Evolutionary conservation across 1,139 yeast species (phyloP), one percentile per base, ranked within the genome.

Genomic region (Debaryomycetaceae sp.): DNA sequence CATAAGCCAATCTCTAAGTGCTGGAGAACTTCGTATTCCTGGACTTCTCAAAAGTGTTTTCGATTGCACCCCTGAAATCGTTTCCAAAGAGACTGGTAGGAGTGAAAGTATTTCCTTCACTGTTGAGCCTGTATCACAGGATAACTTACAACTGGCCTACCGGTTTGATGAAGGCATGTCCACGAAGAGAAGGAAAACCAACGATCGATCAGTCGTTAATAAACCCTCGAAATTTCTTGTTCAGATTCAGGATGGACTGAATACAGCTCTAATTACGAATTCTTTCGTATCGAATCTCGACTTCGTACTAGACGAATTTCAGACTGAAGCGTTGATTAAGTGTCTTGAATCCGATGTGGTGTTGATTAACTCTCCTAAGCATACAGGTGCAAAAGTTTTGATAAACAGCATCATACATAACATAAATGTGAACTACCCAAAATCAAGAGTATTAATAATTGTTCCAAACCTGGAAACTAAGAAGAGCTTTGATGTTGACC

Each of bases 401-500:
- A 35, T 51, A n/a, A 30, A 39, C 9, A 14, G 43, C n/a, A 32
- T 52, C 8, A 24, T 52, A 11, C n/a, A 16, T 13, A 46, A 53
- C 13, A 34, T 70, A 5, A 37, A 46, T 19, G 44, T 48, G 15
- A 64, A 62, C 39, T 55, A 49, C 36, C 58, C 65, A 2, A 36
- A 44, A 1, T 67, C 68, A 35, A 55, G 67, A 22, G 59, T 62
- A 0, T 43, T 77, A 29, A 51, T 78, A 0, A 48, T 78, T 2
- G 49, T 67, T 1, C 53, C 58, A 1, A 42, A 44, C 29, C 30
- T 34, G 4, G 15, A 28, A 9, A 35, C 24, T 17, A 37, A 41
- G 28, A 32, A 18, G 17, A 14, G 24, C 29, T 16, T 41, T 24
- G 16, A 33, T 19, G 11, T 37, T 13, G 28, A n/a, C 9, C 6